phyloP scores from a whole-genome alignment of 805 yeast species.

The Tetrapisispora fleetii region DNA sequence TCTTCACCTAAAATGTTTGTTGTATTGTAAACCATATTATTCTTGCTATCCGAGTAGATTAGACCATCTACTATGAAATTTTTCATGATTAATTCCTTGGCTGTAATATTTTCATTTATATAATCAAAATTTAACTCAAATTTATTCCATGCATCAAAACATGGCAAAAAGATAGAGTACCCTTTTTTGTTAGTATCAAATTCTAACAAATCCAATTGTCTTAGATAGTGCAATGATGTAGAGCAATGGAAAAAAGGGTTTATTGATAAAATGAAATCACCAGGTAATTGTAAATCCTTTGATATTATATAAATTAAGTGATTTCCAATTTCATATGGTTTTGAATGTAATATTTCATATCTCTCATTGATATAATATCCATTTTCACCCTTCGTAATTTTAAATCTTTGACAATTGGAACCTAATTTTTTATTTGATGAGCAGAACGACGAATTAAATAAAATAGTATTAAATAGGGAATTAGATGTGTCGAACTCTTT shows the following conservation, averaged over 20 bases:
- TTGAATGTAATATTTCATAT: conserved; percentile 32
- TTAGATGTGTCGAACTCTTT: conserved; percentile 7
- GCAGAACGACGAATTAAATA: conserved; percentile 47
- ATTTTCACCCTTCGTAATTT: conserved; percentile 28
- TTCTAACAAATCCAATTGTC: conserved; percentile 41
- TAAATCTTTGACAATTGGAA: conserved; percentile 53
- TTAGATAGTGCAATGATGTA: conserved; percentile 49
- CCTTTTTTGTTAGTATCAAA: conserved; percentile 48
- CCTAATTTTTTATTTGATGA: conserved; percentile 42
- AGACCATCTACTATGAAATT: conserved; percentile 53
- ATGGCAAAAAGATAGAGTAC: conserved; percentile 71
- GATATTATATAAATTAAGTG: conserved; percentile 58
- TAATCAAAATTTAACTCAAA: conserved; percentile 52
- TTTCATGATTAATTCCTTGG: conserved; percentile 43
- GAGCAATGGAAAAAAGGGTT: conserved; percentile 58
- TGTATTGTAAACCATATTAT: conserved; percentile 14
- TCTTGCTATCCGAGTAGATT: conserved; percentile 54
- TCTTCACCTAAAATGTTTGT: conserved; percentile 1
- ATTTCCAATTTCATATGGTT: conserved; percentile 45
- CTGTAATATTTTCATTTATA: conserved; percentile 41
- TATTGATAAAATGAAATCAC: conserved; percentile 51
- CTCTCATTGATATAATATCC: conserved; percentile 46
- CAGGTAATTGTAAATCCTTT: conserved; percentile 53
- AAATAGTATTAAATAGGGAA: conserved; percentile 12
- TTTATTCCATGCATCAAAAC: conserved; percentile 60